A percentile compares a stretch with the other conserved stretches of the same genome.
phyloP scores from a whole-genome alignment of 2,329 filamentous ascomycete genomes.

The Teratosphaeria pseudoeucalypti region DNA sequence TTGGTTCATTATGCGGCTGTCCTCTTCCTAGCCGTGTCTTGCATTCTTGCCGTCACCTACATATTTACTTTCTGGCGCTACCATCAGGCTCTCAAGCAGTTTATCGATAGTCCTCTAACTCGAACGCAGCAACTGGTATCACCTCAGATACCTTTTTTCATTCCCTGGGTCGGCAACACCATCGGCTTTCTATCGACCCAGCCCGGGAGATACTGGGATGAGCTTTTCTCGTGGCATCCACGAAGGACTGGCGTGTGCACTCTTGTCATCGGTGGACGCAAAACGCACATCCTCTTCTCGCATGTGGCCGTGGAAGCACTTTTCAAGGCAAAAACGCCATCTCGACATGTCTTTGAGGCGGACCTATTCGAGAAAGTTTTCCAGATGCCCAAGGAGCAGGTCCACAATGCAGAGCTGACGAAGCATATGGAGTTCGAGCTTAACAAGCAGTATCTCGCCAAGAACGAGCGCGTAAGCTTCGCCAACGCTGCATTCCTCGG shows the following conservation, averaged over 20 bases:
- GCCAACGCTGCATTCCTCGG: neutral
- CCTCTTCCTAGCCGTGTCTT: slow-evolving; percentile 7
- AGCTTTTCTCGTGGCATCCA: slow-evolving; percentile 20
- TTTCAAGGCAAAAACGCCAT: slow-evolving; percentile 16
- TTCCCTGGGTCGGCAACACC: slow-evolving; percentile 21
- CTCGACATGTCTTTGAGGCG: slow-evolving; percentile 17
- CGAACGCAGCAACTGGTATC: slow-evolving; percentile 10
- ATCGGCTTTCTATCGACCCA: slow-evolving; percentile 16
- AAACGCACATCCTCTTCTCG: slow-evolving; percentile 19
- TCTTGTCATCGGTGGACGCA: slow-evolving; percentile 18
- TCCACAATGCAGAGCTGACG: slow-evolving; percentile 10
- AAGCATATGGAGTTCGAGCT: slow-evolving; percentile 18
- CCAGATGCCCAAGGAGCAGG: slow-evolving; percentile 13
- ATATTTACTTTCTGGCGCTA: slow-evolving; percentile 16
- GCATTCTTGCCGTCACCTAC: slow-evolving; percentile 7
- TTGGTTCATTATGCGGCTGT: slow-evolving; percentile 3
- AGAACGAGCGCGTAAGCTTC: neutral
- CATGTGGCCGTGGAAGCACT: slow-evolving; percentile 16
- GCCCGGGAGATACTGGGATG: slow-evolving; percentile 17
- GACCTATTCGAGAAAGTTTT: slow-evolving; percentile 18
- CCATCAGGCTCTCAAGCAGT: slow-evolving; percentile 9
- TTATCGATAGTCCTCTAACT: neutral
- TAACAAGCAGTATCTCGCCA: slow-evolving; percentile 17
- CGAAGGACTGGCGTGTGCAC: slow-evolving; percentile 18
- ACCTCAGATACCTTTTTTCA: slow-evolving; percentile 20